Conservation (phyloP, 2,329 filamentous ascomycete genomes). For the Gaeumannomyces sp. region DNA sequence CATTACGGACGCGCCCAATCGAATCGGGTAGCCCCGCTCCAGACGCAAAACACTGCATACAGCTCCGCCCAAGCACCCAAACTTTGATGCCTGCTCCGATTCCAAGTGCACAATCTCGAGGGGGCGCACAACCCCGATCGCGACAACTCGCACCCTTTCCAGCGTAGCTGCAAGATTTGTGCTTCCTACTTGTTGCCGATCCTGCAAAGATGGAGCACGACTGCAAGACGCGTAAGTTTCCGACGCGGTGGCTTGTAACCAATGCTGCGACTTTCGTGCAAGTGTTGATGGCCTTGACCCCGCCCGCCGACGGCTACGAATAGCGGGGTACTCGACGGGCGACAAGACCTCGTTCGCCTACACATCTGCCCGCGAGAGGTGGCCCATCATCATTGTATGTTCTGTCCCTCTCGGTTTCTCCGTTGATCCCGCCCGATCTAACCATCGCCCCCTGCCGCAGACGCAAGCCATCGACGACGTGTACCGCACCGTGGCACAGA, state of each 20-base stretch:
- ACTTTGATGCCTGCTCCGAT: neutral
- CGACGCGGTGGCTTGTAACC: neutral
- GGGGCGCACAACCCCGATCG: too few species aligned
- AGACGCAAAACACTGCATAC: too few species aligned
- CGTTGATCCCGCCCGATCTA: neutral
- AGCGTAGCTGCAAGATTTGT: neutral
- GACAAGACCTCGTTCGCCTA: constrained; percentile 85
- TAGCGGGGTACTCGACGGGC: constrained; percentile 71
- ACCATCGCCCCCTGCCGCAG: constrained; percentile 33
- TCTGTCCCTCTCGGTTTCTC: neutral
- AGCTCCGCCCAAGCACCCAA: neutral
- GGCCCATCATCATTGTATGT: constrained; percentile 85
- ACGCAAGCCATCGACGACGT: constrained; percentile 91
- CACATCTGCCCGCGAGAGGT: constrained; percentile 76
- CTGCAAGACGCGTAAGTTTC: constrained; percentile 60
- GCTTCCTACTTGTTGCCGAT: neutral
- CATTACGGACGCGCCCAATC: too few species aligned
- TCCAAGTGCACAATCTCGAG: neutral
- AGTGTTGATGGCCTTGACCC: constrained; percentile 1
- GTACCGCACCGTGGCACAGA: constrained; percentile 63
- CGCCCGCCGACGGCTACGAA: neutral
- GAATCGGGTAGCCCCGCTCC: neutral
- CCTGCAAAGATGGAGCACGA: constrained; percentile 60
- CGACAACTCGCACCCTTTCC: neutral
- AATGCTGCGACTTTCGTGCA: neutral